Conservation (phyloP, 805 yeast species). For the Candida hungchunana region DNA sequence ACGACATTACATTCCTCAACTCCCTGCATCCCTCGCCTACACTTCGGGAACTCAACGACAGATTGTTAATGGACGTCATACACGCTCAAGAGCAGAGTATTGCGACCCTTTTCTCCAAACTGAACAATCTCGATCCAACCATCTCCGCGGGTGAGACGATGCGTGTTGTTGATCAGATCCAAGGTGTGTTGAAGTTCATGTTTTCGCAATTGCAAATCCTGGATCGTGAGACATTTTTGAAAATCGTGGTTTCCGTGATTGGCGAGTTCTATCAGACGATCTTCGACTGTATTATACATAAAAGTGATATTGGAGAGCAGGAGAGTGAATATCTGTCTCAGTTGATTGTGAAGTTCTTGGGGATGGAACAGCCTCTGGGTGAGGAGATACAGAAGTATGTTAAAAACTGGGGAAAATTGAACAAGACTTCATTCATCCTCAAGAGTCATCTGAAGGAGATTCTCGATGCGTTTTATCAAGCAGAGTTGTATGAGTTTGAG, state of each 20-base stretch:
- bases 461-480: constrained; percentile 37
- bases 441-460: constrained; percentile 37
- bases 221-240: constrained; percentile 3
- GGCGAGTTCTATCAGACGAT: constrained; percentile 20
- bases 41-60: constrained; percentile 42
- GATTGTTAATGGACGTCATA: constrained; percentile 13
- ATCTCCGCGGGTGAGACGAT: constrained; percentile 15
- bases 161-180: constrained; percentile 13
- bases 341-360: constrained; percentile 17
- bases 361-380: constrained; percentile 15
- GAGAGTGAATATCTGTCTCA: constrained; percentile 22
- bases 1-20: constrained; percentile 18
- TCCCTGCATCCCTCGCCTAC: constrained; percentile 6
- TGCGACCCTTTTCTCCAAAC: constrained; percentile 1
- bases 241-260: constrained; percentile 14
- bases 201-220: constrained; percentile 9
- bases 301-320: constrained; percentile 22
- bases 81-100: constrained; percentile 12
- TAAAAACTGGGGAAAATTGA: constrained; percentile 20
- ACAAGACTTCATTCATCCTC: constrained; percentile 21
- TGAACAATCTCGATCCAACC: constrained; percentile 20
- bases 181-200: constrained; percentile 7
- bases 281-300: constrained; percentile 15
- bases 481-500: constrained; percentile 35
- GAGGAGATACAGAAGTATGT: constrained; percentile 6